Conservation (phyloP, 2,329 filamentous ascomycete genomes). For the Aspergillus ustus region DNA sequence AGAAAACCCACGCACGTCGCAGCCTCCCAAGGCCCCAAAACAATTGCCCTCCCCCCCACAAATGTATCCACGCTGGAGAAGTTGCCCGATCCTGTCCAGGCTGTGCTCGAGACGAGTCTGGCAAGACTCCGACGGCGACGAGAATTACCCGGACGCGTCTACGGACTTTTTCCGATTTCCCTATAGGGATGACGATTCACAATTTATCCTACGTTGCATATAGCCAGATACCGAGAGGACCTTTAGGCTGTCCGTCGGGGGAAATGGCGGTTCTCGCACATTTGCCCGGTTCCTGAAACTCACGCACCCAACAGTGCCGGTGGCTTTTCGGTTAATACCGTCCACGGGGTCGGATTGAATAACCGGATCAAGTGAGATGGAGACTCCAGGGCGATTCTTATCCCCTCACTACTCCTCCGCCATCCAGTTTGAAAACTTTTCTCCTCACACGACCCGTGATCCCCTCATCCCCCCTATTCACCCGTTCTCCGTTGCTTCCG, state of each 20-base stretch:
- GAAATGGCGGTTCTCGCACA: neutral
- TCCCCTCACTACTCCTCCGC: neutral
- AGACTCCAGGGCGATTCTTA: too few relatives aligned
- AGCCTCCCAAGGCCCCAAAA: neutral
- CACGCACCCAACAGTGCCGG: neutral
- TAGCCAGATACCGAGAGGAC: neutral
- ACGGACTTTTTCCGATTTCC: neutral
- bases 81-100: too few relatives aligned
- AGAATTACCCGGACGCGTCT: slow-evolving; percentile 5
- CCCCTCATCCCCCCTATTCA: neutral
- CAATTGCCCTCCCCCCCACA: neutral
- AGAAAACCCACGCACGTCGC: neutral
- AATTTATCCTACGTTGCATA: neutral
- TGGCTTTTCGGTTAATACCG: slow-evolving; percentile 9
- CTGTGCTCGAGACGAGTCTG: neutral
- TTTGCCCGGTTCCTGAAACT: slow-evolving; percentile 1
- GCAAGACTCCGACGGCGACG: neutral
- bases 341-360: neutral
- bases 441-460: neutral
- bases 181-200: neutral
- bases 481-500: neutral
- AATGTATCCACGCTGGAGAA: neutral
- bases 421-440: neutral
- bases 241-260: neutral
- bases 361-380: neutral